These are phyloP conservation scores for Coniochaeta sp. DNA, from an alignment of 2,329 filamentous ascomycete species.

Conservation along the genomic window DNA sequence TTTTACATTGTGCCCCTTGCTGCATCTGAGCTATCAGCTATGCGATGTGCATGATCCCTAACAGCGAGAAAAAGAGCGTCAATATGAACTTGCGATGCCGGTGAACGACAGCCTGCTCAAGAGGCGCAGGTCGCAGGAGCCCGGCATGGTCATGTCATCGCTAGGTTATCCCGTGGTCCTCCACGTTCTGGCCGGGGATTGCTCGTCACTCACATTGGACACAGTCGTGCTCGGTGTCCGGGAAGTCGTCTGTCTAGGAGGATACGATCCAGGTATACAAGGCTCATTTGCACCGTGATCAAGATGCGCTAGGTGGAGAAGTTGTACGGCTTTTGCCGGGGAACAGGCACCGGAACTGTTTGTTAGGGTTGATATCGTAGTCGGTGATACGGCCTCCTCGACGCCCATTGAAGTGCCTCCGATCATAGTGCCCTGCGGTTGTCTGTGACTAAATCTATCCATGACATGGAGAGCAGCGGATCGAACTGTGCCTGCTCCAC, in stretches of 20 bases:
- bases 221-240: not conserved
- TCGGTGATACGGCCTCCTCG: not conserved
- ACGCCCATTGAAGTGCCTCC: not conserved
- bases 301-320: no score
- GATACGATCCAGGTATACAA: not conserved
- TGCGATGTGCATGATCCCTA: no score
- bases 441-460: not conserved
- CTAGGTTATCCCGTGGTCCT: not conserved
- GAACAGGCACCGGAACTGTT: not conserved
- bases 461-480: not conserved
- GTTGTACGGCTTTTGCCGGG: not conserved
- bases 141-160: no score
- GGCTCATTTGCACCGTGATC: not conserved
- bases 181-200: not conserved
- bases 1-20: no score
- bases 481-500: not conserved
- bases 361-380: not conserved
- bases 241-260: not conserved
- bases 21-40: no score
- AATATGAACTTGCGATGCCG: no score
- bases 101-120: no score
- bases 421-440: not conserved
- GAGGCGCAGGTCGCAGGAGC: no score
- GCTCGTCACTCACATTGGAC: not conserved
- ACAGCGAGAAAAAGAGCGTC: no score